Percentiles rank a stretch among this genome's conserved stretches.
Conservation (phyloP, 371 early-diverging fungal species). For the Gilbertella persicaria region DNA sequence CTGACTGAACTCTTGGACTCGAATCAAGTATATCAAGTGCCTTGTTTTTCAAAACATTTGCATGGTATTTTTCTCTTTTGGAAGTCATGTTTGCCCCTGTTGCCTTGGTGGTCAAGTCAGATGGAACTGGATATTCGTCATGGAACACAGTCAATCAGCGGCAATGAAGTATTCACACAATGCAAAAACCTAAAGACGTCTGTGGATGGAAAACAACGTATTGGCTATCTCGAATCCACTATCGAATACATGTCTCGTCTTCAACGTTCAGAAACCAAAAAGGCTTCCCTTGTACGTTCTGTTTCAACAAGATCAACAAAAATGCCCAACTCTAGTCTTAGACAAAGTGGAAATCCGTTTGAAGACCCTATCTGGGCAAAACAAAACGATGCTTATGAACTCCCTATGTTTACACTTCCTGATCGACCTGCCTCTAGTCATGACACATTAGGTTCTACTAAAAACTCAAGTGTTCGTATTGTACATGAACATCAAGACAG, state of each 20-base stretch:
- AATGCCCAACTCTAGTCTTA: constrained; percentile 5
- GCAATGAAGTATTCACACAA: constrained; percentile 33
- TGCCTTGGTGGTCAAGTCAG: constrained; percentile 97
- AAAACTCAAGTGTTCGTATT: background rate
- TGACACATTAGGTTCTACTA: background rate
- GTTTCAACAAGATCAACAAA: constrained; percentile 9
- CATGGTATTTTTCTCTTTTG: constrained; percentile 95
- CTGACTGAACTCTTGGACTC: constrained; percentile 87
- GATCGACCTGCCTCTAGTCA: background rate
- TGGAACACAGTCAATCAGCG: constrained; percentile 33
- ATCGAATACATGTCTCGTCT: constrained; percentile 31
- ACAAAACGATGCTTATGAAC: constrained; percentile 9
- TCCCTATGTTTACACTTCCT: background rate
- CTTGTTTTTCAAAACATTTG: constrained; percentile 98
- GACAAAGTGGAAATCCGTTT: constrained; percentile 30
- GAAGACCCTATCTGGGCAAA: constrained; percentile 43
- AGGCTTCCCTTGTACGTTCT: constrained; percentile 3
- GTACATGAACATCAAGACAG: background rate
- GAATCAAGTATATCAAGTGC: constrained; percentile 93
- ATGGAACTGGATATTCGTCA: constrained; percentile 91
- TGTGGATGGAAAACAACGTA: constrained; percentile 45
- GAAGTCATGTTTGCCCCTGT: constrained; percentile 74
- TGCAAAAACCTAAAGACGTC: constrained; percentile 49
- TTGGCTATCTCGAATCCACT: constrained; percentile 52
- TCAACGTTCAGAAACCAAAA: constrained; percentile 23